Conservation (phyloP, 257 asterid species). For the Capsicum chinense region DNA sequence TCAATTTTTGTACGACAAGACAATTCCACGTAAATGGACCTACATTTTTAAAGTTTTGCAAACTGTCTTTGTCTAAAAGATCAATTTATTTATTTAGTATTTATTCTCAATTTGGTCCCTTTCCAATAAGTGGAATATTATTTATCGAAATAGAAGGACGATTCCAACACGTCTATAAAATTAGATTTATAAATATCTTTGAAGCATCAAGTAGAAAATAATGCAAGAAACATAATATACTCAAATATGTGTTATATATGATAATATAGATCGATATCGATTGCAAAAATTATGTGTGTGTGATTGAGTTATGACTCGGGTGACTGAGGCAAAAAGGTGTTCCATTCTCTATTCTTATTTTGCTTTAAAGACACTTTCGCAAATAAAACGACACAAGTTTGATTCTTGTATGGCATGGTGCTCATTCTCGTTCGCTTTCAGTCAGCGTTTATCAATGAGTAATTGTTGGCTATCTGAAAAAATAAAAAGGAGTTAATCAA, state of each 20-base stretch:
- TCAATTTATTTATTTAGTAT: not conserved
- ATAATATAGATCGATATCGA: not conserved
- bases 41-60: constrained; percentile 1
- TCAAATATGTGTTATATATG: not conserved
- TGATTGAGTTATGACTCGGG: too few relatives aligned
- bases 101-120: not conserved
- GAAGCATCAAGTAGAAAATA: too few relatives aligned
- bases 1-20: not conserved
- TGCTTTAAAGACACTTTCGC: too few relatives aligned
- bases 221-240: not conserved
- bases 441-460: too few relatives aligned
- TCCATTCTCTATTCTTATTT: too few relatives aligned
- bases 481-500: too few relatives aligned
- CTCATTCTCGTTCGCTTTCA: too few relatives aligned
- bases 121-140: not conserved
- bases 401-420: too few relatives aligned
- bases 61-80: not conserved
- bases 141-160: not conserved
- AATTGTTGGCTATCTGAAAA: too few relatives aligned
- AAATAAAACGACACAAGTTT: too few relatives aligned
- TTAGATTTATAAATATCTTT: not conserved
- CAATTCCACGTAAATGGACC: not conserved
- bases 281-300: not conserved
- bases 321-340: too few relatives aligned
- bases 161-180: not conserved